Evolutionary conservation across 2,329 filamentous ascomycete genomes (phyloP).

Genomic region (Coniochaeta prunicola): DNA sequence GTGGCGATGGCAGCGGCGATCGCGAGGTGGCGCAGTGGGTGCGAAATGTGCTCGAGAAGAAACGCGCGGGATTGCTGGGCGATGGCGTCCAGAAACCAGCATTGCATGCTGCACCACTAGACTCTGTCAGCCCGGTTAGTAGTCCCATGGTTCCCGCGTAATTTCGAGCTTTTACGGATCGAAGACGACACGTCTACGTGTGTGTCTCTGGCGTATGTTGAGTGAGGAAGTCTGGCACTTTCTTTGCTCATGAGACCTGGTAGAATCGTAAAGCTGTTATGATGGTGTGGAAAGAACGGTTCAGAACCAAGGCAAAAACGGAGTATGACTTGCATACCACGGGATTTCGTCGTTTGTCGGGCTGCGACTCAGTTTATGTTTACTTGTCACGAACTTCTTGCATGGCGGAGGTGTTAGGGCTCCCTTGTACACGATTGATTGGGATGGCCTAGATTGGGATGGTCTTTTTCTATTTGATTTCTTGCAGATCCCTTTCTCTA

Average conservation of each 20-base stretch:
- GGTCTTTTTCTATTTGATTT: neutral
- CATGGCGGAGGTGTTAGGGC: conserved; percentile 1
- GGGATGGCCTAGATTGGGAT: neutral
- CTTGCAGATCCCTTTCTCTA: neutral
- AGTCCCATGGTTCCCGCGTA: conserved; percentile 24
- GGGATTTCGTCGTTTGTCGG: neutral
- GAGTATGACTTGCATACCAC: neutral
- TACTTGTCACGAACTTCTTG: neutral
- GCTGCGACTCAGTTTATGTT: neutral
- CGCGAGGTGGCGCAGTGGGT: conserved; percentile 86
- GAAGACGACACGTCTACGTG: too few relatives aligned
- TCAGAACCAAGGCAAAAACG: neutral
- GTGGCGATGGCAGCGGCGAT: conserved; percentile 51
- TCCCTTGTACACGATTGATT: conserved; percentile 1
- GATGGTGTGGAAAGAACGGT: neutral
- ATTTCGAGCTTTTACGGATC: neutral
- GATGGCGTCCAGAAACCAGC: conserved; percentile 60
- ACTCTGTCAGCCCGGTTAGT: conserved; percentile 55
- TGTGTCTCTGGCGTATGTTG: too few relatives aligned
- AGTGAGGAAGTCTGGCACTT: neutral
- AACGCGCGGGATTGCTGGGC: conserved; percentile 43
- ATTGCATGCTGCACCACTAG: conserved; percentile 78
- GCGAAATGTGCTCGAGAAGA: conserved; percentile 58
- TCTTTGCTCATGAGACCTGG: neutral
- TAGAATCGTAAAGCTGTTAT: neutral